Percentiles rank a stretch among this genome's conserved stretches.
These are phyloP conservation scores for Medicago truncatula DNA, from an alignment of 306 rosid species.

Conservation along the genomic window DNA sequence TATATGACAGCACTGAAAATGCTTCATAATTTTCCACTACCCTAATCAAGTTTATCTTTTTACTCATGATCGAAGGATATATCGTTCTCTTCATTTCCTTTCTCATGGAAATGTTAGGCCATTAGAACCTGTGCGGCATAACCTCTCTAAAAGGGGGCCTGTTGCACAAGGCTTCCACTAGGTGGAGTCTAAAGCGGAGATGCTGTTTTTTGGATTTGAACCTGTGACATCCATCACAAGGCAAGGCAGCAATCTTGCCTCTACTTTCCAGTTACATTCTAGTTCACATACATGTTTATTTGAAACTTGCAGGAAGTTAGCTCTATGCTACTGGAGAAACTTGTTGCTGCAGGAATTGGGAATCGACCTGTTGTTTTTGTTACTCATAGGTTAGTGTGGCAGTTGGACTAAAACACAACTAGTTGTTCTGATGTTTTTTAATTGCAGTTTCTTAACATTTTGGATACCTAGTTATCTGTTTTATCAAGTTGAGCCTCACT, in stretches of 20 bases:
- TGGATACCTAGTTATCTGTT: constrained; percentile 30
- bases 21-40: constrained; percentile 23
- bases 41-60: constrained; percentile 5
- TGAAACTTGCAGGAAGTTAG: constrained; percentile 88
- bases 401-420: constrained; percentile 8
- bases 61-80: not conserved
- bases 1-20: constrained; percentile 25
- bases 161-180: not conserved
- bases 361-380: constrained; percentile 91
- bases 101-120: constrained; percentile 23
- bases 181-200: not conserved
- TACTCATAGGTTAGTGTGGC: constrained; percentile 77
- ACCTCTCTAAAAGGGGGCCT: not conserved
- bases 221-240: too few relatives aligned
- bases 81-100: not conserved
- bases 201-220: not conserved
- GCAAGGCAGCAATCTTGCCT: too few relatives aligned
- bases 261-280: constrained; percentile 27
- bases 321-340: constrained; percentile 88
- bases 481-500: constrained; percentile 6
- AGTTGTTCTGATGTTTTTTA: constrained; percentile 2
- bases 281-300: constrained; percentile 38
- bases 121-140: not conserved
- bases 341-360: constrained; percentile 94
- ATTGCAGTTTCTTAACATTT: constrained; percentile 19